Percentiles rank a stretch among this genome's conserved stretches.
These are phyloP conservation scores for Anaeramoeba flamelloides DNA, from an alignment of 78 protist genomes.

Conservation along the genomic window DNA sequence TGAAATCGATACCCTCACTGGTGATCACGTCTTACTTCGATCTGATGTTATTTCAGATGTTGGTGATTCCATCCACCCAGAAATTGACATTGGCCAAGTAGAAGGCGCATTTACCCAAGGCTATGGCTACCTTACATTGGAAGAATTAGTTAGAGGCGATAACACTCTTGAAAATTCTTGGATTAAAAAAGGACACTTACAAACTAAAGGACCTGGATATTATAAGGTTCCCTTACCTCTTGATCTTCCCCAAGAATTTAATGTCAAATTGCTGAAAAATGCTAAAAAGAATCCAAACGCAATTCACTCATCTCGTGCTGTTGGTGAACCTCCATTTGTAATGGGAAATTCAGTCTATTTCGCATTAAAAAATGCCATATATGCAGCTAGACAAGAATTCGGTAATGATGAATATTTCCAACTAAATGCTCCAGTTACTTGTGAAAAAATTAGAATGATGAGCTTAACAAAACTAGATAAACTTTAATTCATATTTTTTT, in stretches of 20 bases:
- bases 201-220: background rate
- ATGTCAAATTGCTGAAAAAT: constrained; percentile 10
- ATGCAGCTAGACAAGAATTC: constrained; percentile 18
- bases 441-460: background rate
- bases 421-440: background rate
- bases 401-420: background rate
- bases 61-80: constrained; percentile 75
- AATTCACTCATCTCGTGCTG: constrained; percentile 25
- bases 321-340: constrained; percentile 48
- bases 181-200: constrained; percentile 24
- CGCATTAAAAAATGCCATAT: constrained; percentile 17
- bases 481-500: too few relatives aligned
- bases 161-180: background rate
- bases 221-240: constrained; percentile 16
- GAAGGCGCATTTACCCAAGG: constrained; percentile 80
- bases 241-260: constrained; percentile 17
- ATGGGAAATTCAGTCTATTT: constrained; percentile 15
- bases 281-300: background rate
- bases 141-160: constrained; percentile 16
- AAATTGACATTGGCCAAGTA: constrained; percentile 66
- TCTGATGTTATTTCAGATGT: constrained; percentile 79
- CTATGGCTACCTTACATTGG: constrained; percentile 60
- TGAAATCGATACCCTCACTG: constrained; percentile 73
- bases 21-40: constrained; percentile 44
- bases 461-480: too few relatives aligned